Base-by-base conservation (phyloP, 768 basidiomycete genomes). In the Russula earlei region DNA sequence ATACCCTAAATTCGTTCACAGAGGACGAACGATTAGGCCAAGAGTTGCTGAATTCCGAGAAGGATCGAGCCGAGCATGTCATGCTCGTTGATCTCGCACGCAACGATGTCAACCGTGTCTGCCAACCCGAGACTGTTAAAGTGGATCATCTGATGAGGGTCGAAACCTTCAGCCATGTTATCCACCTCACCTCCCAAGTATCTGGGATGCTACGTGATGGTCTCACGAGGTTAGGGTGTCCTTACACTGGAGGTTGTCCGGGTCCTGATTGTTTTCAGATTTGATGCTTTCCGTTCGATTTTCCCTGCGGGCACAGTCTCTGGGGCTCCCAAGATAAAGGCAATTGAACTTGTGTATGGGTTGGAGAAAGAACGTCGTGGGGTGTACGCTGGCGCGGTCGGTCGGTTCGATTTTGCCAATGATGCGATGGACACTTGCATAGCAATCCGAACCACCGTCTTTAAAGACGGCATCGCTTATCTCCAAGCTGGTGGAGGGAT, bases 271-370 rank as follows among this genome's bases (percentile, higher is more conserved):
- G 20, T 40, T 58, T 41, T 33, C 62, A 94, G 94, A 62, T 99
- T 97, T 66, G 95, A 98, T 67, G 96, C 96, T 0, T 98, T 99
- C 80, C 83, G 95, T 10, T 97, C 95, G 22, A 98, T 99, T 61
- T 98, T 99, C 75, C 96, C 96, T 1, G 94, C 95, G 17, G 96
- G 96, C 0, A 99, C 96, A 2, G 96, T 99, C 24, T 97, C 95
- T 1, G 96, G 96, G 22, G 96, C 96, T 31, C 96, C 96, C 2
- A 99, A 99, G 72, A 94, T 99, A 70, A 96, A 95, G 68, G 96
- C 96, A 0, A 91, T 99, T 60, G 91, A 99, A 69, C 83, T 99
- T 40, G 74, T 99, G 27, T 84, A 84, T 5, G 82, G 81, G 19
- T 71, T 97, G 47, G 96, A 98, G 68, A 78, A 84, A 64, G 91